phyloP scores from a whole-genome alignment of 352 stramenopile genomes.

The Globisporangium apiculatum region DNA sequence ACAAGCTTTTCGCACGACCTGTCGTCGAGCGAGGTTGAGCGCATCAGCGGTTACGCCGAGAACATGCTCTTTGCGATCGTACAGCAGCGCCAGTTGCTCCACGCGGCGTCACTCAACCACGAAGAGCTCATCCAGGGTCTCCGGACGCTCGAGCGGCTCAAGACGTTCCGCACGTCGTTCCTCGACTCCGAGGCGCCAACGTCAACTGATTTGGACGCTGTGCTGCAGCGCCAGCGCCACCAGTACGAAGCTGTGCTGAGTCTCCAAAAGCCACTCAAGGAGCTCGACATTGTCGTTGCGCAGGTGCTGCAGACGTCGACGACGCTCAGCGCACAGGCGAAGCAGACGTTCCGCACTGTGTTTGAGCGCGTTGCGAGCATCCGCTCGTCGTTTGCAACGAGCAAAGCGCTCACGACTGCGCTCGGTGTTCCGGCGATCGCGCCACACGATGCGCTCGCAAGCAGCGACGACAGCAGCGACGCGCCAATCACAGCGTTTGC shows the following conservation, averaged over 20 bases:
- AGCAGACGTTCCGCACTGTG: constrained; percentile 16
- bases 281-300: constrained; percentile 56
- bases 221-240: constrained; percentile 48
- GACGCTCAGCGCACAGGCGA: constrained; percentile 4
- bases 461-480: constrained; percentile 36
- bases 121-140: constrained; percentile 57
- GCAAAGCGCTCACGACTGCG: constrained; percentile 20
- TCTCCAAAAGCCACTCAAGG: constrained; percentile 44
- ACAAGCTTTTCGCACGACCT: constrained; percentile 85
- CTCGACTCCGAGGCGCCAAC: constrained; percentile 1
- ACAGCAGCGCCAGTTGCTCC: constrained; percentile 81
- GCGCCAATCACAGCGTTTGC: constrained; percentile 48
- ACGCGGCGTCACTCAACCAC: constrained; percentile 59
- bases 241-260: constrained; percentile 34
- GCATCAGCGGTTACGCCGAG: constrained; percentile 87
- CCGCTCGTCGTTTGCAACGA: constrained; percentile 19
- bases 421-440: constrained; percentile 57
- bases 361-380: constrained; percentile 27
- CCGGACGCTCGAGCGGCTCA: constrained; percentile 39
- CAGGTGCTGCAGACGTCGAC: constrained; percentile 34
- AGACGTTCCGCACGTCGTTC: constrained; percentile 26
- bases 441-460: constrained; percentile 34
- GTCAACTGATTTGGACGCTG: constrained; percentile 14
- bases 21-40: constrained; percentile 68
- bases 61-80: constrained; percentile 87